Conservation (phyloP, 2,329 filamentous ascomycete genomes). For the Exserohilum rostratum region DNA sequence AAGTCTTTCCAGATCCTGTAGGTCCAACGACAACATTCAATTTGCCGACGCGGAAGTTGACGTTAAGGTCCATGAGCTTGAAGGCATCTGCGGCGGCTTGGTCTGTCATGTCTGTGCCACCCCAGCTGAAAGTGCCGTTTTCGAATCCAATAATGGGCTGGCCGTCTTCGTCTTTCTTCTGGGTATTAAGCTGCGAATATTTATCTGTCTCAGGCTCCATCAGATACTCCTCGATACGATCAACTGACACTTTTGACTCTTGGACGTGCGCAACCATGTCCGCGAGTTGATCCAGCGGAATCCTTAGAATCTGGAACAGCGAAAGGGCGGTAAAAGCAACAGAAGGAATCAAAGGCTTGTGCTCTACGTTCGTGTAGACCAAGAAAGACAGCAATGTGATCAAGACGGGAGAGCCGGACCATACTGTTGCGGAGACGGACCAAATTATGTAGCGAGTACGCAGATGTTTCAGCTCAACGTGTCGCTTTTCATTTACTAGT, state of each 20-base stretch:
- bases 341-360: conserved; percentile 87
- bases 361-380: conserved; percentile 87
- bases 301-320: conserved; percentile 89
- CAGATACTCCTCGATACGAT: conserved; percentile 93
- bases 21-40: conserved; percentile 93
- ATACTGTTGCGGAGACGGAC: conserved; percentile 89
- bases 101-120: conserved; percentile 60
- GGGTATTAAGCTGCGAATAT: conserved; percentile 78
- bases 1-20: conserved; percentile 95
- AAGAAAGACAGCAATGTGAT: conserved; percentile 98
- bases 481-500: conserved; percentile 87
- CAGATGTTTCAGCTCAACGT: conserved; percentile 76
- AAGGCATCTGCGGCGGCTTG: conserved; percentile 70
- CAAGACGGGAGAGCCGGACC: conserved; percentile 92
- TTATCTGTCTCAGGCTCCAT: conserved; percentile 95
- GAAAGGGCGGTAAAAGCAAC: conserved; percentile 96
- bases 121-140: conserved; percentile 88
- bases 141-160: conserved; percentile 82
- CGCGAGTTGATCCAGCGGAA: conserved; percentile 92
- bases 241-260: conserved; percentile 94
- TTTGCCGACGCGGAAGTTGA: conserved; percentile 83
- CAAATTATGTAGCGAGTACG: conserved; percentile 87
- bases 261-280: conserved; percentile 99
- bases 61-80: conserved; percentile 79
- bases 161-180: conserved; percentile 71